Percentiles rank a stretch among this genome's conserved stretches.
phyloP scores from a whole-genome alignment of 345 rosid species.

The Carallia brachiata region DNA sequence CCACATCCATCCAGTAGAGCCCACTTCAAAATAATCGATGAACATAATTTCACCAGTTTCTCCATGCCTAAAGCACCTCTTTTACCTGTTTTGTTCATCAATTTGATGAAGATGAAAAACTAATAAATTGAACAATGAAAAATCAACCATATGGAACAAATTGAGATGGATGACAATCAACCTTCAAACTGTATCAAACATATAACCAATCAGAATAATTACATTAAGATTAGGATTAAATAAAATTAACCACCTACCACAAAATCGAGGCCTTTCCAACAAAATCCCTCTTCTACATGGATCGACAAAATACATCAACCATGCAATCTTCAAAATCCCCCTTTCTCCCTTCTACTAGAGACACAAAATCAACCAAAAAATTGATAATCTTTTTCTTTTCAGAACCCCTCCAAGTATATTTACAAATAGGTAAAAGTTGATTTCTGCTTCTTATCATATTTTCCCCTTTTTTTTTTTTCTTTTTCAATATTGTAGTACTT shows the following conservation, averaged over 20 bases:
- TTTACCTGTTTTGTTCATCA: too few species aligned
- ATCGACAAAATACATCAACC: constrained; percentile 9
- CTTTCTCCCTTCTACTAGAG: background rate
- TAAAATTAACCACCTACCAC: background rate
- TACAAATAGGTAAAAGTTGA: constrained; percentile 4
- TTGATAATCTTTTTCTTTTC: background rate
- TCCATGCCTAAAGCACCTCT: too few species aligned
- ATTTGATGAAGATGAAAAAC: background rate
- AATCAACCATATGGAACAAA: background rate
- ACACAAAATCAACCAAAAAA: background rate
- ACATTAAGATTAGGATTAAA: background rate
- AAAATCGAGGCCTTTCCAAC: constrained; percentile 8
- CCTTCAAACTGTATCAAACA: constrained; percentile 9
- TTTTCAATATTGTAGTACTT: background rate
- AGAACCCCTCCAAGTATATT: constrained; percentile 6
- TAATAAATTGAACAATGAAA: background rate
- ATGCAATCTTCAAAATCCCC: constrained; percentile 6
- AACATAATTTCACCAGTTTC: too few species aligned
- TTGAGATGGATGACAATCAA: background rate
- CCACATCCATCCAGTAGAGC: too few species aligned
- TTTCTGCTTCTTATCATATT: background rate
- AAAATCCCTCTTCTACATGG: constrained; percentile 3
- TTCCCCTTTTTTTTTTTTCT: background rate
- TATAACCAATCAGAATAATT: constrained; percentile 10
- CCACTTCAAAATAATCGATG: too few species aligned